A percentile compares a stretch with the other conserved stretches of the same genome.
phyloP scores from a whole-genome alignment of 768 basidiomycete genomes.

The Coprinellus aureogranulatus region DNA sequence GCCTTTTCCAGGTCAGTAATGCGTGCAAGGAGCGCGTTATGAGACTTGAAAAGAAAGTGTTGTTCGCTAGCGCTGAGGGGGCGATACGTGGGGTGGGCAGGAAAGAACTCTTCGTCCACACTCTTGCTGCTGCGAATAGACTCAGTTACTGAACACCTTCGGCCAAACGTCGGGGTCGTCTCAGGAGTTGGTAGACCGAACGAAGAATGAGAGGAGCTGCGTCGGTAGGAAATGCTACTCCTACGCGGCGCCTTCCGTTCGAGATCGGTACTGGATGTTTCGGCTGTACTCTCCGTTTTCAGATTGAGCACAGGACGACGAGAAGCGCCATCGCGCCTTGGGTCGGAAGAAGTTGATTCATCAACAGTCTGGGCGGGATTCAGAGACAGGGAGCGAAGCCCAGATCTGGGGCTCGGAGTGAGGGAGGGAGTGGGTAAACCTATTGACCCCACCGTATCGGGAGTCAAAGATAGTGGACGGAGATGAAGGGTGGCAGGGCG shows the following conservation, averaged over 20 bases:
- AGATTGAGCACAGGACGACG: constrained; percentile 40
- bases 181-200: constrained; percentile 68
- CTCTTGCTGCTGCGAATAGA: constrained; percentile 29
- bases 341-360: constrained; percentile 27
- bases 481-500: constrained; percentile 68
- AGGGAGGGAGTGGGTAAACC: constrained; percentile 54
- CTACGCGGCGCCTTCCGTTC: constrained; percentile 43
- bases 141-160: constrained; percentile 31
- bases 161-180: constrained; percentile 58
- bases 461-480: constrained; percentile 69
- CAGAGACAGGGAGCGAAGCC: constrained; percentile 55
- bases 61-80: constrained; percentile 74
- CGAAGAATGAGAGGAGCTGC: constrained; percentile 40
- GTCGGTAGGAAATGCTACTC: constrained; percentile 76
- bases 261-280: constrained; percentile 25
- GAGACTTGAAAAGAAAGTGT: constrained; percentile 83
- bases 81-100: constrained; percentile 35
- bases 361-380: constrained; percentile 22
- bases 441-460: constrained; percentile 39
- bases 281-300: constrained; percentile 26
- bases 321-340: constrained; percentile 4
- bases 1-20: constrained; percentile 80
- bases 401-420: constrained; percentile 47
- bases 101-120: constrained; percentile 45
- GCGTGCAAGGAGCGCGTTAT: constrained; percentile 76